Base-by-base conservation (phyloP, 2,329 filamentous ascomycete genomes). In the Mycosphaerella sp. region DNA sequence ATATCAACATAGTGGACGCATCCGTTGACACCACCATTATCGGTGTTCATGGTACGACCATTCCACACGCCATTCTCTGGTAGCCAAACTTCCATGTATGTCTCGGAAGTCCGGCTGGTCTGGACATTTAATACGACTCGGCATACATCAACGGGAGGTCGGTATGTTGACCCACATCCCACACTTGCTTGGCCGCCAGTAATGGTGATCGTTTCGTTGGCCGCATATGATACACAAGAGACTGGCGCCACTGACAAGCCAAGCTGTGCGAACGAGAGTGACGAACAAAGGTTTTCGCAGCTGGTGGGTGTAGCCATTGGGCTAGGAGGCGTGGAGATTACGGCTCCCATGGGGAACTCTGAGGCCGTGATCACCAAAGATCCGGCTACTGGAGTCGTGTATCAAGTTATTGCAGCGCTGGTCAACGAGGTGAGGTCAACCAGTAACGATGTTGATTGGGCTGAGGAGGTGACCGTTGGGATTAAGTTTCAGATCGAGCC, bases 41-140 rank as follows among this genome's bases (percentile, higher is more conserved):
- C 65, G 13, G 64, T 66, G 52, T 58, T 64, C 61, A 69, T 60
- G 36, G 66, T 65, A 45, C 62, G 62, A 32, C 64, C 64, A 52
- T 66, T 66, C 64, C 64, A 66, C 30, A 61, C 53, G 49, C 66
- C 66, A 14, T 54, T 54, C 27, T 63, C 64, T 16, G 72, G 72
- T 8, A 75, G 60, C 71, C 71, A 75, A n/a, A 72, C 70, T 60
- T 75, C 72, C 64, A 73, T 69, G 45, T 67, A 71, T 45, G 71
- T 67, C 14, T 68, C 65, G 4, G 69, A 71, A 14, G 66, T 62
- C 41, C 64, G 60, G 27, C 69, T 70, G 5, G 71, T 73, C 2
- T 66, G 59, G 12, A 74, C 66, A 41, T 66, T 67, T 17, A 73
- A 59, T 3, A 66, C 64, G 27, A 73, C 62, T 27, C 71, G 70